These are phyloP conservation scores for Sporopachydermia quercuum DNA, from an alignment of 805 yeast species.

Conservation along the genomic window DNA sequence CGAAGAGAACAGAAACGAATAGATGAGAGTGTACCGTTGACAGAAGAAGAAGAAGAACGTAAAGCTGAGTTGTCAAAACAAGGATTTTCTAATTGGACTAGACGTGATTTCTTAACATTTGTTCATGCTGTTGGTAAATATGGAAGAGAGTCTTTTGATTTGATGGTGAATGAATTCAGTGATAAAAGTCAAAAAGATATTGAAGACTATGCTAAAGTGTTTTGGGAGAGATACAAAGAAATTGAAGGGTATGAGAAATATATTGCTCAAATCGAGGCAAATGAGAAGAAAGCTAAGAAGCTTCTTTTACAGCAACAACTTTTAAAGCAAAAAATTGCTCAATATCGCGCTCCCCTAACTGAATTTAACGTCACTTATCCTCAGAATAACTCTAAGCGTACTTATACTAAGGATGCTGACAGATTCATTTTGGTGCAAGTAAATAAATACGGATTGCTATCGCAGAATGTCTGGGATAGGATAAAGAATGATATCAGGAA, in stretches of 20 bases:
- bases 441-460: conserved; percentile 47
- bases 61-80: conserved; percentile 38
- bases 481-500: conserved; percentile 47
- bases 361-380: conserved; percentile 57
- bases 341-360: conserved; percentile 42
- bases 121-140: conserved; percentile 53
- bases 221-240: conserved; percentile 46
- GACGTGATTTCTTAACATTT: conserved; percentile 60
- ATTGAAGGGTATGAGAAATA: conserved; percentile 64
- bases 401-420: conserved; percentile 58
- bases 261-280: conserved; percentile 53
- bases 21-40: conserved; percentile 40
- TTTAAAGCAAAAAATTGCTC: conserved; percentile 36
- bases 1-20: conserved; percentile 38
- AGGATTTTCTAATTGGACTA: conserved; percentile 56
- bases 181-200: conserved; percentile 47
- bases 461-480: conserved; percentile 44
- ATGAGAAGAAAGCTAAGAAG: conserved; percentile 52
- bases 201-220: conserved; percentile 37
- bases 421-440: conserved; percentile 47
- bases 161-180: conserved; percentile 40
- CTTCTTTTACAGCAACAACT: conserved; percentile 39
- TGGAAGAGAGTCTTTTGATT: conserved; percentile 37
- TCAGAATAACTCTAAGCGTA: conserved; percentile 68
- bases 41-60: conserved; percentile 41